Base-by-base conservation (phyloP, 129 eudicot species). In the Helichrysum umbraculigerum region DNA sequence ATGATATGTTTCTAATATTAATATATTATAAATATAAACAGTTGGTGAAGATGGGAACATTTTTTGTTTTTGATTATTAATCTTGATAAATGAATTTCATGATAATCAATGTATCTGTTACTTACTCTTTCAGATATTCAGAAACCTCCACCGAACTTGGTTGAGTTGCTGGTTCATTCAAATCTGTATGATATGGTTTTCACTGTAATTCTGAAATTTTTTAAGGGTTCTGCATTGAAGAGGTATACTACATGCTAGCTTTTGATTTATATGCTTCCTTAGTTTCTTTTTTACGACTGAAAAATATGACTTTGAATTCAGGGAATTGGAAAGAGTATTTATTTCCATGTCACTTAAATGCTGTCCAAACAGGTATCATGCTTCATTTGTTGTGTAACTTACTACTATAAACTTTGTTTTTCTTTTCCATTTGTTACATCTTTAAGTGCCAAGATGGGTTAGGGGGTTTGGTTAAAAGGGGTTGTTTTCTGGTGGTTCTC, bases 261-360 rank as follows among this genome's bases (percentile, higher is more conserved):
- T 39, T 21, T 15, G 1, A 57, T 32, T 33, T 32, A 21, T 39
- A n/a, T 73, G 37, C 39, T 63, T 74, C 28, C 61, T 37, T 70
- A 58, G 73, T 63, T 67, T 42, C 66, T 64, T 67, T 76, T 62
- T 51, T 62, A 17, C 39, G 52, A 12, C 22, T 67, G 41, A 52
- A 50, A 58, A 44, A 20, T 69, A 14, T 22, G 42, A 20, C 20
- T 71, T 25, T 39, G 70, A 72, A 29, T 76, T 69, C 85, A 94
- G 99, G 91, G 93, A 86, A 66, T 79, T 94, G 82, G 99, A 89
- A 85, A 89, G 90, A 85, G 93, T 89, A 61, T 94, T 94, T 85
- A 78, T 81, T 35, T 78, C 91, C 71, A 87, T 94, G 91, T 81
- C 99, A 8, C 75, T 87, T 74, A 91, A 87, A 82, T 94, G 99